These are phyloP conservation scores for Penicillium chermesinum DNA, from an alignment of 495 filamentous ascomycete species.

Conservation along the genomic window DNA sequence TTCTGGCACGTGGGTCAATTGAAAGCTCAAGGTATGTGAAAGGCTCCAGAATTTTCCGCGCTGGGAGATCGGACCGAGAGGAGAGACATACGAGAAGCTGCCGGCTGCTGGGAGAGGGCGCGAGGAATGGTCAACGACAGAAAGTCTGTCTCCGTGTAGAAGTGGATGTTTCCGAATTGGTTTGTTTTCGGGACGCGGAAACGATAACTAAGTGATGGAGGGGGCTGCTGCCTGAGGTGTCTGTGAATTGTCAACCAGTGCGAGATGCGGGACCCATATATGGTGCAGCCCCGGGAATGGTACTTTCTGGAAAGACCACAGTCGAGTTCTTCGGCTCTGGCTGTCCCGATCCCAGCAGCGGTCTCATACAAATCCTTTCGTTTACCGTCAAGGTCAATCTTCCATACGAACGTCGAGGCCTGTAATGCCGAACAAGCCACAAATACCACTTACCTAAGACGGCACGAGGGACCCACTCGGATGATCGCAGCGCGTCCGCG, in stretches of 20 bases:
- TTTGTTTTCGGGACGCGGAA: conserved; percentile 25
- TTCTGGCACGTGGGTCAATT: conserved; percentile 13
- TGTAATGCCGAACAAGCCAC: conserved; percentile 1
- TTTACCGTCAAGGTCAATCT: too few species aligned
- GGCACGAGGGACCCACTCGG: conserved; percentile 7
- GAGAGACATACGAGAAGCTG: background rate
- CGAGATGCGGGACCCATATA: background rate
- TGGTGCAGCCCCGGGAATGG: background rate
- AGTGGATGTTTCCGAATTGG: conserved; percentile 1
- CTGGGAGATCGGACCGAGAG: background rate
- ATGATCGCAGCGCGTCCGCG: conserved; percentile 26
- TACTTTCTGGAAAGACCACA: too few species aligned
- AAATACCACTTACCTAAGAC: conserved; percentile 24
- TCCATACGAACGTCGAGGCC: too few species aligned
- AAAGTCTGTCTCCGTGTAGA: background rate
- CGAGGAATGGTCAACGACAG: background rate
- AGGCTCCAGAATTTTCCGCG: background rate
- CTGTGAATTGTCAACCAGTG: background rate
- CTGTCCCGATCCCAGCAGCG: too few species aligned
- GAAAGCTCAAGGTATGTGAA: background rate
- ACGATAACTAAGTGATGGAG: conserved; percentile 14
- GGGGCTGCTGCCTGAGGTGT: conserved; percentile 16
- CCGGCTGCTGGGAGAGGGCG: background rate
- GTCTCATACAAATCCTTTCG: too few species aligned
- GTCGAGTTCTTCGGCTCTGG: too few species aligned